Conservation (phyloP, 2,329 filamentous ascomycete species). For the Ophiostoma quercus region DNA sequence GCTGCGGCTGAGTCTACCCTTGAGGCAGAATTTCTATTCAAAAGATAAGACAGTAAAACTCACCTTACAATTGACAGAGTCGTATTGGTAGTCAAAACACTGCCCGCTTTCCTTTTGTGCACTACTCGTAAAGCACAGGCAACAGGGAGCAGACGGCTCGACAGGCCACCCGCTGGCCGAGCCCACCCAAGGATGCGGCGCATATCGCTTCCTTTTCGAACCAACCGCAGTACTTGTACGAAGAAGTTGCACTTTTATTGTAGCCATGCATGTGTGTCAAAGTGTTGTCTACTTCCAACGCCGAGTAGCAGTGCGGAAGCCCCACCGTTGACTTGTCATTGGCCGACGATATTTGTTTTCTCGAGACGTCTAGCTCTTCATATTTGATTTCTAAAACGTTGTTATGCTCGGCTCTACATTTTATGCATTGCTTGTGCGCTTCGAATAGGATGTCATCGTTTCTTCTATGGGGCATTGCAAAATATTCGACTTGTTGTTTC, state of each 20-base stretch:
- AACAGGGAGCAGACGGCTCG: not conserved
- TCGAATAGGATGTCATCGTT: not conserved
- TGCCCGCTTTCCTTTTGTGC: not conserved
- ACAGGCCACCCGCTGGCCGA: conserved; percentile 1
- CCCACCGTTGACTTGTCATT: not conserved
- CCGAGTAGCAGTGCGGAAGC: not conserved
- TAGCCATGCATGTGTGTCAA: no score
- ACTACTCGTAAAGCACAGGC: not conserved
- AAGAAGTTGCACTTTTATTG: not conserved
- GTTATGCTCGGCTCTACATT: not conserved
- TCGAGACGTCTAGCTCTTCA: no score
- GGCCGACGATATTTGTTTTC: no score
- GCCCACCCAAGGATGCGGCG: not conserved
- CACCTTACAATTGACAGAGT: no score
- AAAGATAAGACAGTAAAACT: not conserved
- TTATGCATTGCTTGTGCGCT: not conserved
- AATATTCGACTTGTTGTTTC: not conserved
- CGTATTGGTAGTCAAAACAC: not conserved
- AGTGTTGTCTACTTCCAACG: not conserved
- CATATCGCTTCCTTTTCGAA: not conserved
- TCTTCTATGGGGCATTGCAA: not conserved
- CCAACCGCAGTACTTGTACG: not conserved
- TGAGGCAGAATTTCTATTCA: not conserved
- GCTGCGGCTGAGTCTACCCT: not conserved
- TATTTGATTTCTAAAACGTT: not conserved